Base-by-base conservation (phyloP, 331 rosid species). In the Malus hybrid region DNA sequence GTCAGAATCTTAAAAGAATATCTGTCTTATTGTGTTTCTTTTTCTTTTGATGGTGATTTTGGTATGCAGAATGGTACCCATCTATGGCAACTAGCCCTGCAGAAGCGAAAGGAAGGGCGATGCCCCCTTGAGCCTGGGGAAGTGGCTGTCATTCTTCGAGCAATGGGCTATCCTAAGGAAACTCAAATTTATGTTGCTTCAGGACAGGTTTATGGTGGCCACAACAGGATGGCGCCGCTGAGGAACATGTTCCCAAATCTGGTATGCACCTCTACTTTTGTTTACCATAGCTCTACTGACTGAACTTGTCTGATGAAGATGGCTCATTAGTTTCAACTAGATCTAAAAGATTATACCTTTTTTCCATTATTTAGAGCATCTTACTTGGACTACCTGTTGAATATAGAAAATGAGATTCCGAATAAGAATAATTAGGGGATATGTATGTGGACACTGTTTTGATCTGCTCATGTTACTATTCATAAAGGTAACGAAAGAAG, bases 91-190 rank as follows among this genome's bases (percentile, higher is more conserved):
- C 86, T 95, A 82, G 96, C 99, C 84, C 86, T 95, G 86, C 99
- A 95, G 85, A 95, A 95, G 87, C 85, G 99, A 63, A 95, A 95
- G 93, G 99, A 92, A 85, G 99, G 99, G 57, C 86, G 99, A 50
- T 95, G 99, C 81, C 99, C 99, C 70, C 93, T 92, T 73, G 99
- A 95, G 83, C 99, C 99, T 62, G 98, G 90, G 65, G 99, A 95
- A 90, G 99, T 95, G 83, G 99, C 99, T 32, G 97, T 95, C 44
- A 88, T 95, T 86, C 99, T 95, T 54, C 91, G 99, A 44, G 99
- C 99, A 67, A 88, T 95, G 97, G 99, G 99, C 75, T 95, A 95
- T 80, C 92, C 97, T 0, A 95, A 90, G 83, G 99, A 95, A 83
- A 95, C 99, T 46, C 99, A 95, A 87, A 95, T 95, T 77, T 95